Conservation (phyloP, 2,329 filamentous ascomycete genomes). For the Lasiodiplodia sp. region DNA sequence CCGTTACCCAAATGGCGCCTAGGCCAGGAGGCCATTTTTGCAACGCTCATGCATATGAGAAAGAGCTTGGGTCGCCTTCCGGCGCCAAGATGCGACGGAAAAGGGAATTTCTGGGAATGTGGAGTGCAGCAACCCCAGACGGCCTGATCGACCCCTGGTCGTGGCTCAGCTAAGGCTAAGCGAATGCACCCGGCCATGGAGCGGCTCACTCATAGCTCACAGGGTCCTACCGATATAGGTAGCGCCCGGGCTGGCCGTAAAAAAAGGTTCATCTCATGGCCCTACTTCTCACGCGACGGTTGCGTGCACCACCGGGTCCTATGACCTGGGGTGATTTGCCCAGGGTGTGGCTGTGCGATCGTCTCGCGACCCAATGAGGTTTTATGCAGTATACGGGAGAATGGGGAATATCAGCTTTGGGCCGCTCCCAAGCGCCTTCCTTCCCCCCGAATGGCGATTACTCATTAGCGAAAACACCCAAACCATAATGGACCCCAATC, state of each 20-base stretch:
- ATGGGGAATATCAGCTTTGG: constrained; percentile 1
- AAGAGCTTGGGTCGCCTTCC: not conserved
- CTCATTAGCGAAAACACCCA: not conserved
- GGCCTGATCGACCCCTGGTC: not conserved
- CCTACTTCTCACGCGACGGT: not conserved
- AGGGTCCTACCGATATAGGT: not conserved
- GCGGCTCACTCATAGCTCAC: not conserved
- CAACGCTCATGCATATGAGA: not conserved
- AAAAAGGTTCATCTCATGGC: not conserved
- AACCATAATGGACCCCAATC: not conserved
- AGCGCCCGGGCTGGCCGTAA: not conserved
- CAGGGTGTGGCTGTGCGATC: not conserved
- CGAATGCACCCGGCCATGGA: not conserved
- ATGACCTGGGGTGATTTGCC: not conserved
- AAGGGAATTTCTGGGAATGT: not conserved
- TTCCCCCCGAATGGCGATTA: not conserved
- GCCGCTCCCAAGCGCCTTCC: not conserved
- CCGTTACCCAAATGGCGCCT: not conserved
- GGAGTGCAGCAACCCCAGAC: not conserved
- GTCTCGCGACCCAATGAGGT: not conserved
- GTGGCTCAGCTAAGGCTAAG: not conserved
- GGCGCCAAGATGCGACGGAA: not conserved
- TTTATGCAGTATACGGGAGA: not conserved
- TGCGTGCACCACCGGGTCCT: not conserved
- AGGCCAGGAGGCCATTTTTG: not conserved